These are phyloP conservation scores for Nigrospora sphaerica DNA, from an alignment of 2,329 filamentous ascomycete species.

Conservation along the genomic window DNA sequence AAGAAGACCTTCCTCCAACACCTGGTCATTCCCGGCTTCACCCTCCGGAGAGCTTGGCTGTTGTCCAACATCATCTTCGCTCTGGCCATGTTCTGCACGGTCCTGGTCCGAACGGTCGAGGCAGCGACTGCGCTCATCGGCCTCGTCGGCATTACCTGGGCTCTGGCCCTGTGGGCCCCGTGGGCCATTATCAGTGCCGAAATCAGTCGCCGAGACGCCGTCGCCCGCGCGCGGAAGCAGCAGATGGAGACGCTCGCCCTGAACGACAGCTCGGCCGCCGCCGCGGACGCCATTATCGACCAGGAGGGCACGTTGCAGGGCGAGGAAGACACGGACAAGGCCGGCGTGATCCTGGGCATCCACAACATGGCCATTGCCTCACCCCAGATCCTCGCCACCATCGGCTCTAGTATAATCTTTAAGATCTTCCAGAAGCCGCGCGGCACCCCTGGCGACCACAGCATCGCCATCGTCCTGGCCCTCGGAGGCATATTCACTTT, in stretches of 20 bases:
- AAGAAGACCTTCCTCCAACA: constrained; percentile 43
- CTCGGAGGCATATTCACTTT: constrained; percentile 76
- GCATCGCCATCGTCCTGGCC: constrained; percentile 78
- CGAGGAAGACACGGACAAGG: constrained; percentile 63
- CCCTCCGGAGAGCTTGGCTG: constrained; percentile 83
- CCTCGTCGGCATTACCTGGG: constrained; percentile 85
- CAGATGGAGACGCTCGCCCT: constrained; percentile 19
- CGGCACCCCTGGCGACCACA: constrained; percentile 76
- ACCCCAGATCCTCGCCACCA: constrained; percentile 83
- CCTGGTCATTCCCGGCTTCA: constrained; percentile 74
- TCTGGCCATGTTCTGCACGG: constrained; percentile 72
- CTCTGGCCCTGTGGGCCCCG: constrained; percentile 86
- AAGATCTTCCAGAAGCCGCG: constrained; percentile 79
- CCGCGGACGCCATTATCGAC: constrained; percentile 18
- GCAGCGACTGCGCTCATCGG: constrained; percentile 72
- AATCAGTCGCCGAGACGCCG: constrained; percentile 72
- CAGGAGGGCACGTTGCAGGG: constrained; percentile 31
- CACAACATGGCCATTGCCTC: constrained; percentile 93
- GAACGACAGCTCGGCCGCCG: constrained; percentile 7
- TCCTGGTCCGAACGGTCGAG: constrained; percentile 65
- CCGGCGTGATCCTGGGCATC: constrained; percentile 85
- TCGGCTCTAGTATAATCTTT: constrained; percentile 81
- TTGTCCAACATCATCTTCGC: constrained; percentile 79
- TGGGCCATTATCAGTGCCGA: constrained; percentile 94
- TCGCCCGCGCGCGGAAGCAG: constrained; percentile 31